These are phyloP conservation scores for Candida railenensis DNA, from an alignment of 805 yeast genomes.

Conservation along the genomic window DNA sequence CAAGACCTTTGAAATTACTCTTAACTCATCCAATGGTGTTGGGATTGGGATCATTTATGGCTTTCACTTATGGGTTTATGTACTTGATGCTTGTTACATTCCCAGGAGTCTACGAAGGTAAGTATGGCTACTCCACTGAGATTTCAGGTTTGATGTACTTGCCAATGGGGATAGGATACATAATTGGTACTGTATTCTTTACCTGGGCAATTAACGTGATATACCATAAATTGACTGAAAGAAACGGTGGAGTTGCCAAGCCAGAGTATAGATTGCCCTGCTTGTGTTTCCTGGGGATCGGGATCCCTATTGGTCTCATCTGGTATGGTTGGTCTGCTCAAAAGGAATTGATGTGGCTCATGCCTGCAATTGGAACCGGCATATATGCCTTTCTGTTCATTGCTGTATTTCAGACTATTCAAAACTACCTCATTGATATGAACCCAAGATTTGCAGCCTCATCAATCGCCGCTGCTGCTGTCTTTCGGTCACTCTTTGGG, in stretches of 20 bases:
- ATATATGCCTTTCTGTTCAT: constrained; percentile 60
- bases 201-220: constrained; percentile 41
- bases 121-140: constrained; percentile 48
- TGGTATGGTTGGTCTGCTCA: constrained; percentile 77
- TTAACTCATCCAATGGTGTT: constrained; percentile 62
- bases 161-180: constrained; percentile 55
- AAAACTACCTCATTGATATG: constrained; percentile 69
- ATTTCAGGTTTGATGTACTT: constrained; percentile 59
- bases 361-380: constrained; percentile 60
- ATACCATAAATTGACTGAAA: constrained; percentile 34
- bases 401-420: constrained; percentile 66
- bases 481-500: constrained; percentile 66
- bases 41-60: constrained; percentile 63
- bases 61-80: constrained; percentile 65
- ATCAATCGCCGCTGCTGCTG: constrained; percentile 67
- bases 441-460: constrained; percentile 68
- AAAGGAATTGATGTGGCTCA: constrained; percentile 55
- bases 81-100: constrained; percentile 62
- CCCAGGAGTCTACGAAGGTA: constrained; percentile 49
- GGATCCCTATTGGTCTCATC: constrained; percentile 58
- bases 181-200: constrained; percentile 50
- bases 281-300: constrained; percentile 47
- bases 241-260: constrained; percentile 52
- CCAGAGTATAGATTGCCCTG: constrained; percentile 63
- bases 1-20: constrained; percentile 55